Evolutionary conservation across 108 stramenopile species (phyloP).

Genomic region (Discostella stelligeroides): DNA sequence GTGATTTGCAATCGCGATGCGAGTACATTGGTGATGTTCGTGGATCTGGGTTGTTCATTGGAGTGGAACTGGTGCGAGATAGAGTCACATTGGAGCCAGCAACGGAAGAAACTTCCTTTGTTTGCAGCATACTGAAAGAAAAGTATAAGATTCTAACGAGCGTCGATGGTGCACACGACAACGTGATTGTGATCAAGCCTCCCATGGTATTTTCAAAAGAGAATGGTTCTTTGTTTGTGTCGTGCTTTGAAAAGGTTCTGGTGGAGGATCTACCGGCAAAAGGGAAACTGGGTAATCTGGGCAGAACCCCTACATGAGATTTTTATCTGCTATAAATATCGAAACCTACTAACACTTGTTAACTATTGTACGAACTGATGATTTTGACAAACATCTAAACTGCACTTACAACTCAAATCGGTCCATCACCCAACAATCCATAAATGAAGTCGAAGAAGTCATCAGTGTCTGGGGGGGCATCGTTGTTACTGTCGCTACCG

Average conservation of each 20-base stretch:
- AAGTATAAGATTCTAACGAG: constrained; percentile 79
- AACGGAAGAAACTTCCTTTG: constrained; percentile 71
- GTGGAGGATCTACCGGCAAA: constrained; percentile 38
- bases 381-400: background rate
- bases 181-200: constrained; percentile 95
- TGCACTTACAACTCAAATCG: no score
- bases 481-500: no score
- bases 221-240: constrained; percentile 74
- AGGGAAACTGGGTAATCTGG: constrained; percentile 18
- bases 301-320: constrained; percentile 49
- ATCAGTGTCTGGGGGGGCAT: no score
- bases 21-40: constrained; percentile 90
- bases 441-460: no score
- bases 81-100: constrained; percentile 63
- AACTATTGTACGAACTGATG: no score
- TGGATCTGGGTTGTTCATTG: constrained; percentile 93
- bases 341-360: no score
- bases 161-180: constrained; percentile 89
- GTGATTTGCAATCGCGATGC: constrained; percentile 39
- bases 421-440: no score
- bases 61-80: constrained; percentile 87
- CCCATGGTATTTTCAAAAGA: constrained; percentile 87
- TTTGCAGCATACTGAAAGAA: constrained; percentile 76
- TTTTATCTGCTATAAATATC: no score
- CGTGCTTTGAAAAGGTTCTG: constrained; percentile 59